Percentiles rank a stretch among this genome's conserved stretches.
Evolutionary conservation across 495 filamentous ascomycete genomes (phyloP).

Genomic region (Talaromyces proteolyticus): DNA sequence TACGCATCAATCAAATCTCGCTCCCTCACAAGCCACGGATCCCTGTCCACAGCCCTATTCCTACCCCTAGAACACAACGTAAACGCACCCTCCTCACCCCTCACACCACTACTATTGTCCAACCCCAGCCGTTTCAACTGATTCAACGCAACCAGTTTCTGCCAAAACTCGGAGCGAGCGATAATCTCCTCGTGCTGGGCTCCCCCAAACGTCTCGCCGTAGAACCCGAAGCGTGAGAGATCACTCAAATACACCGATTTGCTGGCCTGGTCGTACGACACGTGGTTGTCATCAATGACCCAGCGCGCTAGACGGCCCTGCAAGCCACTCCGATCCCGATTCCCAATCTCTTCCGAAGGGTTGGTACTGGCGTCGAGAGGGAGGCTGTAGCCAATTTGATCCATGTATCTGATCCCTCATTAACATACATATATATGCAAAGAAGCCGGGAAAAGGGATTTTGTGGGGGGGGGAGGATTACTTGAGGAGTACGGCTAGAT

Average conservation of each 20-base stretch:
- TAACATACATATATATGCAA: too few relatives aligned
- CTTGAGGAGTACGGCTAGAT: not conserved
- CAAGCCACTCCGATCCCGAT: too few relatives aligned
- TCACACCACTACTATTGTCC: slow-evolving; percentile 2
- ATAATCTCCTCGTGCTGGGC: not conserved
- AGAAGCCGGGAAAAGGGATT: too few relatives aligned
- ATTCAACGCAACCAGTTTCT: not conserved
- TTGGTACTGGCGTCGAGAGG: not conserved
- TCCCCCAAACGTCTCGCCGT: not conserved
- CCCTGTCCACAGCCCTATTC: slow-evolving; percentile 6
- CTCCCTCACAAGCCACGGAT: too few relatives aligned
- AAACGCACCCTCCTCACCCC: not conserved
- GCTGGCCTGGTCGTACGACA: not conserved
- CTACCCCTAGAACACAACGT: not conserved
- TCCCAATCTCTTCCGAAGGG: too few relatives aligned
- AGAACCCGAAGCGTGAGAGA: not conserved
- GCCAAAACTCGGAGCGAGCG: not conserved
- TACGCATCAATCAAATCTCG: too few relatives aligned
- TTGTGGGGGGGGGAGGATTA: not conserved
- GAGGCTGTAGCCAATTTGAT: not conserved
- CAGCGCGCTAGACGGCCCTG: too few relatives aligned
- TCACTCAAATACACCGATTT: not conserved
- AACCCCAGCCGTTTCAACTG: not conserved
- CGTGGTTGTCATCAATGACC: not conserved
- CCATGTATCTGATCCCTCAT: too few relatives aligned